Percentiles rank a stretch among this genome's conserved stretches.
These are phyloP conservation scores for Haplosporangium sp. DNA, from an alignment of 371 early-diverging fungal species.

Conservation along the genomic window DNA sequence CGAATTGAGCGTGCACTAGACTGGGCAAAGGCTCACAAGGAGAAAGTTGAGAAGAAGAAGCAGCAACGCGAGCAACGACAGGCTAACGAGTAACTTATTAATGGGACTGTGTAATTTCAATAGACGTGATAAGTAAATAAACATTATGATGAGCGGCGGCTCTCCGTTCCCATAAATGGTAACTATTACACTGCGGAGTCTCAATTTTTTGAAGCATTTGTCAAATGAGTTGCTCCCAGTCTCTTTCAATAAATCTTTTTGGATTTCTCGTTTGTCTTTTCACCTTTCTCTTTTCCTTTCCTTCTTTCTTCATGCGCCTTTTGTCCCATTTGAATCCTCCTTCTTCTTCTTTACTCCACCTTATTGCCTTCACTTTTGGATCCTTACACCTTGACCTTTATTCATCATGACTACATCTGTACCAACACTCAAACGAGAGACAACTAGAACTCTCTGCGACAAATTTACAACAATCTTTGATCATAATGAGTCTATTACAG, in stretches of 20 bases:
- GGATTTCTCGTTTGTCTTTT: not conserved
- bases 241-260: not conserved
- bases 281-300: not conserved
- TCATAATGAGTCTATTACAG: not conserved
- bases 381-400: not conserved
- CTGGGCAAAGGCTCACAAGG: conserved; percentile 48
- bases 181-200: conserved; percentile 2
- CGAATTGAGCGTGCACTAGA: conserved; percentile 40
- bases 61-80: conserved; percentile 1
- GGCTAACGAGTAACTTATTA: not conserved
- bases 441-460: conserved; percentile 34
- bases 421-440: conserved; percentile 19
- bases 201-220: not conserved
- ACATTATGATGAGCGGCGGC: not conserved
- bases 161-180: not conserved
- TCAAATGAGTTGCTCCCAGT: conserved; percentile 5
- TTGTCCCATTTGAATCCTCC: not conserved
- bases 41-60: conserved; percentile 30
- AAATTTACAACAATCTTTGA: conserved; percentile 37
- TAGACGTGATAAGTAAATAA: conserved; percentile 2
- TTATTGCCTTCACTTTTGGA: not conserved
- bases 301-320: not conserved
- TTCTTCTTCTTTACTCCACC: not conserved
- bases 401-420: conserved; percentile 6
- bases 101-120: not conserved